Evolutionary conservation across 805 yeast genomes (phyloP), one percentile per base, ranked within the genome.

Genomic region (Lipomyces mesembrius): DNA sequence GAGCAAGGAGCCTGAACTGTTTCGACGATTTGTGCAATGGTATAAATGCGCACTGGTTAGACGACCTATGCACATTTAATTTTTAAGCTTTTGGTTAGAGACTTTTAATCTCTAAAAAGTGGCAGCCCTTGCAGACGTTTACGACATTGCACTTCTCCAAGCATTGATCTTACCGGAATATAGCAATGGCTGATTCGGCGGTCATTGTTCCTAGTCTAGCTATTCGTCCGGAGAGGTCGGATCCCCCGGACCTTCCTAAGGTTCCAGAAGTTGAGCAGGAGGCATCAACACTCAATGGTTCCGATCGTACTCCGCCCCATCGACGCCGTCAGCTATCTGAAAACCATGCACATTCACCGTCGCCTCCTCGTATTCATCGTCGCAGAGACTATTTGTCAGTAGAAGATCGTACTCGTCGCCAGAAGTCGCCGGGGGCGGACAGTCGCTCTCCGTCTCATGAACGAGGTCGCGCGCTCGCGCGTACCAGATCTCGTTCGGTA

Each of bases 191-290:
- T 2, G 55, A 29, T 9, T 25, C 55, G 32, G 17, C 27, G 5
- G 34, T 52, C 35, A 52, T 52, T 52, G 55, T 52, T 5, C 55
- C 55, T 14, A 52, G 55, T 29, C 20, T 52, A 25, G 55, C 34
- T 25, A 29, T 52, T 25, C 55, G 55, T 52, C 22, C 49, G 20
- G 49, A 43, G 49, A 43, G 49, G 9, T 43, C 49, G 3, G 49
- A 43, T 17, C 11, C 22, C 20, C 49, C 49, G 49, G 49, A 43
- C 9, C 49, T 43, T 43, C 20, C 49, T 25, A 43, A 43, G 17
- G 2, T 14, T 4, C 43, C 1, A 43, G 22, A 43, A 17, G 49
- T 17, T 25, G n/a, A 43, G 49, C 49, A 11, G n/a, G 49, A 43
- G 22, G 1, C 49, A n/a, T 6, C 22, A n/a, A 3, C 20, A 43